Base-by-base conservation (phyloP, 164 flowering plant genomes). In the Magnolia officinalis region DNA sequence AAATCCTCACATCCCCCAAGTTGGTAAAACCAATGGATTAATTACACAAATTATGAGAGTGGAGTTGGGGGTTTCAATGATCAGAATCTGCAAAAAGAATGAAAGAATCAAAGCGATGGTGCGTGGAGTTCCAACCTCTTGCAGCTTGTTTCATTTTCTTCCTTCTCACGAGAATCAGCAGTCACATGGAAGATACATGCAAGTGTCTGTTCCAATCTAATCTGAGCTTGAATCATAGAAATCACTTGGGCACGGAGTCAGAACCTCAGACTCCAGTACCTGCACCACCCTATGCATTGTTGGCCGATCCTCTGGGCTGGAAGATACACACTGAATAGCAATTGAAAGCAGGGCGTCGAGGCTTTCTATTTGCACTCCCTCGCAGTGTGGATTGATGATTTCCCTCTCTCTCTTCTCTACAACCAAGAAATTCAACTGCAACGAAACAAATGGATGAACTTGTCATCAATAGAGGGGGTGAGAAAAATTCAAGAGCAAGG, bases 221-320 rank as follows among this genome's bases (percentile, higher is more conserved):
- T 92, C 98, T 1, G 98, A 91, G 88, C 76, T 89, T 50, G 98
- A 92, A 81, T 96, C 99, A 14, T 93, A 92, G 75, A 93, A 93
- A 74, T 95, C 98, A 78, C 98, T 95, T 50, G 97, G 98, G 82
- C 97, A 94, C 6, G 99, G 98, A 45, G 99, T 92, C 91, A 89
- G 90, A 69, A 94, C 97, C 81, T 89, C 98, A 14, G 98, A 90
- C 83, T 96, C 99, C 19, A 96, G 88, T 52, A 90, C 73, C 81
- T 92, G 98, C 63, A 92, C 88, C 67, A 94, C 95, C 82, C 95
- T 82, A 80, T 94, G 97, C 98, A 94, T 94, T 73, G 99, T 91
- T 7, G 97, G 98, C 8, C 98, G 84, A 16, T 96, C 97, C 79
- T 92, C 98, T 9, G 99, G 92, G 76, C 29, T 81, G 16, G 99